Conservation (phyloP, 768 basidiomycete genomes). For the Galerina sulciceps region DNA sequence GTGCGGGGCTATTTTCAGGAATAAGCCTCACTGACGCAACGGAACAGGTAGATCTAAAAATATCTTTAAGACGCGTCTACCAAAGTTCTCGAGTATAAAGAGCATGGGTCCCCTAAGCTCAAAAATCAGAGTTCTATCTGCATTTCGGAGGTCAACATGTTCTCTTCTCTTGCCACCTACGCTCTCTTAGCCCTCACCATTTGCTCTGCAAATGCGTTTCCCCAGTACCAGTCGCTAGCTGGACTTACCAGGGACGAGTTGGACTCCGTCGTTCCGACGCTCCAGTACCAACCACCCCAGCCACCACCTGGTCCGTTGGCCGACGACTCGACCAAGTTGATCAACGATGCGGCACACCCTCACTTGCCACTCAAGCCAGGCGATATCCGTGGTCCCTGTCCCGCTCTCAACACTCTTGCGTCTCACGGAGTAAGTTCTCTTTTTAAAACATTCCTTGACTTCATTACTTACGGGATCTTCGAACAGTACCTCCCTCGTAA, state of each 20-base stretch:
- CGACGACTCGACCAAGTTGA: constrained; percentile 12
- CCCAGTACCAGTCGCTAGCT: constrained; percentile 26
- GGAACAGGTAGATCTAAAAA: no score
- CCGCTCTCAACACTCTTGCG: constrained; percentile 24
- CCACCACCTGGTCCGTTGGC: constrained; percentile 17
- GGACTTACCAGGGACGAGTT: constrained; percentile 24
- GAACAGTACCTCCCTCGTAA: constrained; percentile 17
- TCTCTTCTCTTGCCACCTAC: constrained; percentile 1
- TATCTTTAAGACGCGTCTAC: no score
- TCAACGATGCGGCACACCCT: constrained; percentile 11
- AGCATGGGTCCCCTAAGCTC: background rate
- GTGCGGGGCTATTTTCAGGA: no score
- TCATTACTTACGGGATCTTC: background rate
- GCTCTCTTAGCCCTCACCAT: background rate
- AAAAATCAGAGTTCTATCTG: background rate
- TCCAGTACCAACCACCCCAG: constrained; percentile 1
- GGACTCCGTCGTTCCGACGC: constrained; percentile 17
- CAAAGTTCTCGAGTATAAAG: background rate
- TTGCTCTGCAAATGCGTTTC: constrained; percentile 19
- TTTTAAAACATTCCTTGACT: background rate
- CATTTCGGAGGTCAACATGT: background rate
- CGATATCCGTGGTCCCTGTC: background rate
- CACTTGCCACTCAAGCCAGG: constrained; percentile 9
- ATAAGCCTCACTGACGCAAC: no score
- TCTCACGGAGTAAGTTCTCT: constrained; percentile 19